Evolutionary conservation across 2,329 filamentous ascomycete genomes (phyloP), one percentile per base, ranked within the genome.

Genomic region (Pyrenochaeta sp.): DNA sequence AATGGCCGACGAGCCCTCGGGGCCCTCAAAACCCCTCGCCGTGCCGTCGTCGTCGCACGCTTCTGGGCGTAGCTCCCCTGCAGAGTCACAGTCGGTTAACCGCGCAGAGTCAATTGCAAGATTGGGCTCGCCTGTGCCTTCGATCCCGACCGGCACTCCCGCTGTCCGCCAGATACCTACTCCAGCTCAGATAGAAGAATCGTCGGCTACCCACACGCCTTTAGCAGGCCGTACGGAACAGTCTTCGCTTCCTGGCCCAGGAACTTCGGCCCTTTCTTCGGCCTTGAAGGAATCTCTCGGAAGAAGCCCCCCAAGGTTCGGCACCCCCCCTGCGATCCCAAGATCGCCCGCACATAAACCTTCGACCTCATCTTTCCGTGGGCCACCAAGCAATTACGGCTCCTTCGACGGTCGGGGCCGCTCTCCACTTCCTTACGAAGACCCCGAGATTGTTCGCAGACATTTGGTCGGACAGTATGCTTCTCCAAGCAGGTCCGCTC

Each of bases 361-460:
- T n/a, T n/a, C n/a, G n/a, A n/a, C n/a, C 35, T 72, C 78, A 49
- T 63, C 79, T 47, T 67, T 77, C 49, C 75, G 80, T 46, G 72
- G 76, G 9, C 81, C 84, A 3, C 83, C 84, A 18, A 88, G 86
- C 50, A 89, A 87, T 61, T 95, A 94, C 70, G 93, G 91, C 39
- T 96, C 91, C 7, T 91, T 95, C 61, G 89, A 94, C 53, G 83
- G 83, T 35, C 82, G 86, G 54, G 71, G 61, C 55, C 71, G 73
- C 50, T 77, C 67, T 65, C 81, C 78, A 34, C 84, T 79, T 15
- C 85, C 87, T 4, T 87, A 87, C 65, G 92, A 97, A 73, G 90
- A 97, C 62, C 88, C 91, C 11, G 92, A 96, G 68, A 90, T 97
- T 40, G 83, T 99, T 55, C 91, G 87, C 68, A 82, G 93, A 56